A percentile compares a stretch with the other conserved stretches of the same genome.
Conservation (phyloP, 2,329 filamentous ascomycete species). For the Magnaporthiopsis incrustans region DNA sequence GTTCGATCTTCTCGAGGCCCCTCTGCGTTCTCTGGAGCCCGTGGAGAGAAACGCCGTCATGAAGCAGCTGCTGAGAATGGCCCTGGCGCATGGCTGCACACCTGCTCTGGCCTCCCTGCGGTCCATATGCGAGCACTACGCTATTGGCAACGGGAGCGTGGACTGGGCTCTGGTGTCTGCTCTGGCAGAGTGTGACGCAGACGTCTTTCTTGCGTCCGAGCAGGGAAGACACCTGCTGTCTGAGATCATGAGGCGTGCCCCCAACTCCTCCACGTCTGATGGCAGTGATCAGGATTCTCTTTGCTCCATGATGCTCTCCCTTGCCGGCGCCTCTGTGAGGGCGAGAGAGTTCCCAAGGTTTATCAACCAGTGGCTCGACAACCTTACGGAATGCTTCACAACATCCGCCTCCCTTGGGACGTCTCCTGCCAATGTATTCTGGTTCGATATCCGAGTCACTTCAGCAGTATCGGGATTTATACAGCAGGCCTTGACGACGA, state of each 20-base stretch:
- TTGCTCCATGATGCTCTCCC: conserved; percentile 27
- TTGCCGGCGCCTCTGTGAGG: conserved; percentile 36
- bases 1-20: conserved; percentile 23
- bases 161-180: conserved; percentile 36
- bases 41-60: conserved; percentile 19
- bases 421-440: conserved; percentile 12
- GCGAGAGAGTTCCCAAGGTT: conserved; percentile 37
- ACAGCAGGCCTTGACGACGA: conserved; percentile 34
- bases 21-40: conserved; percentile 16
- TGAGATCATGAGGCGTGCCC: conserved; percentile 25
- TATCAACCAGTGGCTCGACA: conserved; percentile 37
- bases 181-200: conserved; percentile 36
- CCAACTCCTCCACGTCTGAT: conserved; percentile 10
- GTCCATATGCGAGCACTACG: conserved; percentile 34
- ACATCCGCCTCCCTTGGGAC: background rate
- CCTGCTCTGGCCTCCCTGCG: conserved; percentile 34
- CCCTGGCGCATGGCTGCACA: conserved; percentile 19
- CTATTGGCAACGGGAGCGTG: conserved; percentile 22
- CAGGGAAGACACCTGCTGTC: conserved; percentile 31
- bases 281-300: conserved; percentile 15
- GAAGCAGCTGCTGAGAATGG: conserved; percentile 23
- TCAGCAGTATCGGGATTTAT: conserved; percentile 21
- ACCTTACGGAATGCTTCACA: conserved; percentile 27
- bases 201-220: conserved; percentile 32
- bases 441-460: conserved; percentile 19